phyloP scores from a whole-genome alignment of 2,329 filamentous ascomycete species.

The Monosporascus sp. region DNA sequence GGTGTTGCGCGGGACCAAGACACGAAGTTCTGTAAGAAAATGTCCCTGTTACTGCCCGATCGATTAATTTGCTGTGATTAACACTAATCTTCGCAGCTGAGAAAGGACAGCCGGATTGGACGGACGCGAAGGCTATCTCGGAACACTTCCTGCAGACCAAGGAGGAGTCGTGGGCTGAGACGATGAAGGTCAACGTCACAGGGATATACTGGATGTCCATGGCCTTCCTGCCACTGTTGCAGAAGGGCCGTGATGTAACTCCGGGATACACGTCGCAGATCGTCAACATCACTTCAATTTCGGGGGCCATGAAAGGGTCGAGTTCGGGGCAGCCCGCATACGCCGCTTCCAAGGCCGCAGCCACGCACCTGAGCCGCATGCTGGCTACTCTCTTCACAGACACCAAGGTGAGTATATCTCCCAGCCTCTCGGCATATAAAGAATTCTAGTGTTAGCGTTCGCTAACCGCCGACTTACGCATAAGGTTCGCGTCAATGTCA shows the following conservation, averaged over 20 bases:
- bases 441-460: too few relatives aligned
- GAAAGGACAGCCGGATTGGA: constrained; percentile 40
- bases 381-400: constrained; percentile 38
- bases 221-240: constrained; percentile 45
- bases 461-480: too few relatives aligned
- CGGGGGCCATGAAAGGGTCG: constrained; percentile 45
- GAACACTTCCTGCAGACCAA: constrained; percentile 44
- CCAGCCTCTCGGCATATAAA: too few relatives aligned
- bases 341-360: constrained; percentile 41
- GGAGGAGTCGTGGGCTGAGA: constrained; percentile 40
- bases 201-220: constrained; percentile 45
- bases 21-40: constrained; percentile 37
- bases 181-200: constrained; percentile 44
- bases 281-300: constrained; percentile 45
- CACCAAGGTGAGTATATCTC: constrained; percentile 34
- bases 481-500: constrained; percentile 43
- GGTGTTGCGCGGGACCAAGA: constrained; percentile 46
- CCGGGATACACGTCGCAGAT: constrained; percentile 24
- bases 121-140: constrained; percentile 39
- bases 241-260: constrained; percentile 35
- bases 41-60: too few relatives aligned
- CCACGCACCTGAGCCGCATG: constrained; percentile 39
- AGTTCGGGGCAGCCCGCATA: constrained; percentile 48
- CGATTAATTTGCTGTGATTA: too few relatives aligned
- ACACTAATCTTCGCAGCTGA: constrained; percentile 10